Conservation (phyloP, 306 rosid genomes). For the Vicia sativa region DNA sequence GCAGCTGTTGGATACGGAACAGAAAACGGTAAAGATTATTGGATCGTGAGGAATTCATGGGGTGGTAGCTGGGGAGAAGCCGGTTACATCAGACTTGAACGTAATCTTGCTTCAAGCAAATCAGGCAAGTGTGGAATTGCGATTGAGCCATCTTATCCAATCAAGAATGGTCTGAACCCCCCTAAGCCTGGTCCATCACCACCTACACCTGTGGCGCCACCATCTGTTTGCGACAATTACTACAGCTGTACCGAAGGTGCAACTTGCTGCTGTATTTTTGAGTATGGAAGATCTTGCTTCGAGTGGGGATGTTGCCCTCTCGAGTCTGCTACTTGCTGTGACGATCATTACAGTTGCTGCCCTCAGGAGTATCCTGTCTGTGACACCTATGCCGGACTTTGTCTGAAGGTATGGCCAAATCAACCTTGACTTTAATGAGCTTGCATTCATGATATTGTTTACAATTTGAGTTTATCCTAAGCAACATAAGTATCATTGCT, state of each 20-base stretch:
- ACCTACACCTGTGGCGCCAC: slow-evolving; percentile 83
- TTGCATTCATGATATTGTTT: too few species aligned
- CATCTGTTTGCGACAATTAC: slow-evolving; percentile 72
- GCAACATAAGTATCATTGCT: neutral
- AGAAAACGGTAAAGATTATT: slow-evolving; percentile 67
- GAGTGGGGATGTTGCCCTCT: slow-evolving; percentile 98
- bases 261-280: slow-evolving; percentile 86
- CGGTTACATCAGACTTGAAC: slow-evolving; percentile 76
- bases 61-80: slow-evolving; percentile 84
- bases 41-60: slow-evolving; percentile 97
- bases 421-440: neutral
- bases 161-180: slow-evolving; percentile 74
- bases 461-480: too few species aligned
- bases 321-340: slow-evolving; percentile 91
- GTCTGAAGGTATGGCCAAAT: slow-evolving; percentile 57
- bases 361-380: slow-evolving; percentile 82
- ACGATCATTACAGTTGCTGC: slow-evolving; percentile 89
- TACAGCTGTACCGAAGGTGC: slow-evolving; percentile 54
- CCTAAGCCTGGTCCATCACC: slow-evolving; percentile 97
- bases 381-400: slow-evolving; percentile 54
- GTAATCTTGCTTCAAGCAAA: slow-evolving; percentile 51
- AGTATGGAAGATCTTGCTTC: slow-evolving; percentile 55
- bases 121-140: slow-evolving; percentile 91
- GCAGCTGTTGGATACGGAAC: slow-evolving; percentile 83
- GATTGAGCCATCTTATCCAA: slow-evolving; percentile 85